Conservation (phyloP, 1,139 yeast species). For the Debaryomyces psychrophilus region DNA sequence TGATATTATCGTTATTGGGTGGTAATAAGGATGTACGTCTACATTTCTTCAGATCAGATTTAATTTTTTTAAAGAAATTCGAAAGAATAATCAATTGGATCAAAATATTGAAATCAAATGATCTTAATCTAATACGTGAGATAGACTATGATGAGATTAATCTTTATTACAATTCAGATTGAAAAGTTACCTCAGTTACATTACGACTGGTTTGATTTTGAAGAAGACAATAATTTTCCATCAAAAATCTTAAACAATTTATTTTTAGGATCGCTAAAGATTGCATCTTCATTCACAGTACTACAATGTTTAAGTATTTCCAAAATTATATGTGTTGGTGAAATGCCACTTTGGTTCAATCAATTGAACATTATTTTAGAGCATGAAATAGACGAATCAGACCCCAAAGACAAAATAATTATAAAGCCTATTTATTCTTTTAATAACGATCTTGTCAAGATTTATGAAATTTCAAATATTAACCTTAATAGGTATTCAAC, state of each 20-base stretch:
- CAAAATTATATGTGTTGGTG: slow-evolving; percentile 41
- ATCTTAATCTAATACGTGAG: slow-evolving; percentile 5
- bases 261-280: slow-evolving; percentile 40
- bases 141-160: slow-evolving; percentile 19
- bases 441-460: slow-evolving; percentile 27
- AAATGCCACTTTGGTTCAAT: slow-evolving; percentile 39
- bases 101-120: slow-evolving; percentile 1
- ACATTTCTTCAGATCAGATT: slow-evolving; percentile 38
- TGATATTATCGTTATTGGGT: slow-evolving; percentile 22
- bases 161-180: slow-evolving; percentile 11
- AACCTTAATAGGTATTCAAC: slow-evolving; percentile 22
- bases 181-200: slow-evolving; percentile 7
- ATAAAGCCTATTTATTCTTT: slow-evolving; percentile 31
- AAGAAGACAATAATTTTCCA: slow-evolving; percentile 43
- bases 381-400: slow-evolving; percentile 18
- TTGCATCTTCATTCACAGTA: slow-evolving; percentile 39
- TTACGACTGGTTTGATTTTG: slow-evolving; percentile 40
- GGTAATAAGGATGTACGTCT: slow-evolving; percentile 25
- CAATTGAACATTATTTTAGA: slow-evolving; percentile 25
- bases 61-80: slow-evolving; percentile 34
- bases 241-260: slow-evolving; percentile 33
- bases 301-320: slow-evolving; percentile 28
- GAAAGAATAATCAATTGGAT: slow-evolving; percentile 28
- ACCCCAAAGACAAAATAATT: slow-evolving; percentile 10
- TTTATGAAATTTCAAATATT: slow-evolving; percentile 32